Evolutionary conservation across 2,329 filamentous ascomycete genomes (phyloP).

Genomic region (Lasiodiplodia citricola): DNA sequence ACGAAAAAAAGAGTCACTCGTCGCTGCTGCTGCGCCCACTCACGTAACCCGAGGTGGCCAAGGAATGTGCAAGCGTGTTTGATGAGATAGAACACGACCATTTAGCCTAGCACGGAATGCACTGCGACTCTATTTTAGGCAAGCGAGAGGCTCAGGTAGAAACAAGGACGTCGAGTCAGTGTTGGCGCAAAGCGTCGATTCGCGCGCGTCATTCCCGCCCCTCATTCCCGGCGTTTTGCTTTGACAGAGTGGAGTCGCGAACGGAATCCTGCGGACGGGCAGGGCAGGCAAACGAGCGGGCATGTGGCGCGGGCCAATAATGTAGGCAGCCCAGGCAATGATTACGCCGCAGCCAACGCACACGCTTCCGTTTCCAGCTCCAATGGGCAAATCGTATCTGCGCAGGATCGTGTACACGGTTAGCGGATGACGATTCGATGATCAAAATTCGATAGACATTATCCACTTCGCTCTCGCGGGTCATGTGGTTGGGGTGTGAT

Average conservation of each 20-base stretch:
- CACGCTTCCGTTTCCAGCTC: not conserved
- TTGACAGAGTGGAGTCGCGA: not conserved
- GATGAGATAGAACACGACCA: not conserved
- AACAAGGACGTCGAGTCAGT: not conserved
- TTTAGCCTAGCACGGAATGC: constrained; percentile 9
- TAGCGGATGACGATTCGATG: constrained; percentile 6
- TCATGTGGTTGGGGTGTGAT: constrained; percentile 15
- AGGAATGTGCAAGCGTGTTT: not conserved
- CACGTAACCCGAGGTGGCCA: not conserved
- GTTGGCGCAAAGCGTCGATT: not conserved
- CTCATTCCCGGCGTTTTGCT: not conserved
- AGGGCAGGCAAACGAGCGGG: not conserved
- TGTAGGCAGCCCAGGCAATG: not conserved
- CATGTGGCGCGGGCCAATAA: not conserved
- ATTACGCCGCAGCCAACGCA: constrained; percentile 17
- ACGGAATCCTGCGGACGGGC: not conserved
- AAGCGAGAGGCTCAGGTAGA: not conserved
- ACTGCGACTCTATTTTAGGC: not conserved
- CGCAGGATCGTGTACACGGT: not conserved
- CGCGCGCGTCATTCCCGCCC: not conserved
- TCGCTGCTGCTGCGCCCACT: not conserved
- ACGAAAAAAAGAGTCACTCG: not conserved
- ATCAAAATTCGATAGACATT: not conserved
- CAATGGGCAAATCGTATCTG: not conserved
- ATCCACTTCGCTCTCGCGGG: constrained; percentile 4